phyloP scores from a whole-genome alignment of 768 basidiomycete genomes.

The Leccinum truebloodii region DNA sequence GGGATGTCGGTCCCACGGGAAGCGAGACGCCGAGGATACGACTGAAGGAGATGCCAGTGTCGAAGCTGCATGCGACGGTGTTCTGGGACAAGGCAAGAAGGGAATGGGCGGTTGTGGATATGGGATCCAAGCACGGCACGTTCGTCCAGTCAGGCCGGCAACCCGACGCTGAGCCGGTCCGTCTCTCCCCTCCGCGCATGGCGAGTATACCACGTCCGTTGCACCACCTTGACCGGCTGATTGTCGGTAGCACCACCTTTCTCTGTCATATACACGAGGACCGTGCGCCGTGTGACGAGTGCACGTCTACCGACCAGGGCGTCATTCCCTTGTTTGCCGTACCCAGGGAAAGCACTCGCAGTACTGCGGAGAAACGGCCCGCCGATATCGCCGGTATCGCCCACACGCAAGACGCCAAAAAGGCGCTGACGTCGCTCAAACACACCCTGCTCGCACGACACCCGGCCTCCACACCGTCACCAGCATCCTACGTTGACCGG shows the following conservation, averaged over 20 bases:
- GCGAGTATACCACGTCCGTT: conserved; percentile 70
- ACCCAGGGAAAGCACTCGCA: conserved; percentile 15
- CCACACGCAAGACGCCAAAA: conserved; percentile 48
- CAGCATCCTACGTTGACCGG: conserved; percentile 57
- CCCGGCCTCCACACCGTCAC: conserved; percentile 14
- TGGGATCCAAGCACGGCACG: conserved; percentile 86
- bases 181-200: conserved; percentile 63
- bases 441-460: conserved; percentile 58
- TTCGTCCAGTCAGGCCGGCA: conserved; percentile 44
- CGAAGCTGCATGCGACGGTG: conserved; percentile 74
- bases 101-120: conserved; percentile 78
- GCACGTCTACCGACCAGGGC: conserved; percentile 49
- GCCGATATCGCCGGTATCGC: conserved; percentile 9
- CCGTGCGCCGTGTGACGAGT: conserved; percentile 60
- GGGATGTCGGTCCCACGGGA: conserved; percentile 58
- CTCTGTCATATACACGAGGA: conserved; percentile 67
- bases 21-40: conserved; percentile 62
- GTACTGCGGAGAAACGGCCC: conserved; percentile 24
- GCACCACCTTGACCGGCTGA: conserved; percentile 63
- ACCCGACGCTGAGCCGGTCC: conserved; percentile 34
- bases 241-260: conserved; percentile 72
- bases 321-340: conserved; percentile 58
- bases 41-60: conserved; percentile 82
- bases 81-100: conserved; percentile 63
- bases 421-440: conserved; percentile 64